These are phyloP conservation scores for Umbelopsis sp. DNA, from an alignment of 371 early-diverging fungal species.

Conservation along the genomic window DNA sequence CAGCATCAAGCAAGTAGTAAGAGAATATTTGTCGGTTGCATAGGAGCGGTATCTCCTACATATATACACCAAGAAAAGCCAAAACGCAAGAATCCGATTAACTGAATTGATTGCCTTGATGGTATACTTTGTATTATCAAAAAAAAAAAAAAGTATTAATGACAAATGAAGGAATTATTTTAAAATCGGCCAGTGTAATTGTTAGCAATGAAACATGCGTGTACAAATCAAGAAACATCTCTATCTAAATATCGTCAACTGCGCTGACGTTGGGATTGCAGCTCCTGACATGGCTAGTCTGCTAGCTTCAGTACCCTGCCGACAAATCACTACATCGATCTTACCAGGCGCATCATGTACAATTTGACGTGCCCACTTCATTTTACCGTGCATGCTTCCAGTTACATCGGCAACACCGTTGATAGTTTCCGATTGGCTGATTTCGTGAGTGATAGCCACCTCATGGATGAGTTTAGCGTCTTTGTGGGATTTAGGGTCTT, in stretches of 20 bases:
- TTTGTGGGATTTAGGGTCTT: constrained; percentile 39
- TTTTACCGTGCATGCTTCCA: constrained; percentile 51
- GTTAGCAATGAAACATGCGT: too few species aligned
- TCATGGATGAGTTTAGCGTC: constrained; percentile 28
- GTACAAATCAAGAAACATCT: not conserved
- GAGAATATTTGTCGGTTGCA: constrained; percentile 34
- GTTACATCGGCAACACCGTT: constrained; percentile 40
- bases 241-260: constrained; percentile 32
- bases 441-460: constrained; percentile 9
- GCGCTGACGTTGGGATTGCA: constrained; percentile 21
- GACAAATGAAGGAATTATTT: constrained; percentile 3
- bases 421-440: not conserved
- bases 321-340: constrained; percentile 38
- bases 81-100: too few species aligned
- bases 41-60: not conserved
- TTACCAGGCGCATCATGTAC: constrained; percentile 26
- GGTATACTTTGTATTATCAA: not conserved
- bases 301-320: constrained; percentile 33
- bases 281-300: constrained; percentile 26
- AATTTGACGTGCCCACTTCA: constrained; percentile 43
- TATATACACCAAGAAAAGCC: too few species aligned
- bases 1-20: constrained; percentile 29
- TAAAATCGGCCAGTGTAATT: not conserved
- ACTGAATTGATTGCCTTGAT: not conserved
- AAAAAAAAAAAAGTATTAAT: not conserved